Conservation (phyloP, 768 basidiomycete genomes). For the Saitozyma sp. region DNA sequence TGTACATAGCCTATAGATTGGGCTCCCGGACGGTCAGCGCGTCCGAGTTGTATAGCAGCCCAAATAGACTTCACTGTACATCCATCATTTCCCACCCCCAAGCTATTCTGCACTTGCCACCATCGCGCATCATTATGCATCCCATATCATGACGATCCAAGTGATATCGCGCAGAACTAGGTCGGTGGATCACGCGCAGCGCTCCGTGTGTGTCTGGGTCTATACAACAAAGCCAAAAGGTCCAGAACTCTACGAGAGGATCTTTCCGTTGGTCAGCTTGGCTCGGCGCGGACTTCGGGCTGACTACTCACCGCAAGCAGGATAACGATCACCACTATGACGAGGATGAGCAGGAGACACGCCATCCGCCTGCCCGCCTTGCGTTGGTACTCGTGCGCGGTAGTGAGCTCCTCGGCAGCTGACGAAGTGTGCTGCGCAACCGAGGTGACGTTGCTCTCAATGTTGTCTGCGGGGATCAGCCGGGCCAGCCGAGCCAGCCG, state of each 20-base stretch:
- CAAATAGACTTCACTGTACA: not conserved
- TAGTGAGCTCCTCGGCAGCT: conserved; percentile 81
- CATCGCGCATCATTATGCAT: too few species aligned
- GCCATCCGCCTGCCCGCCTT: conserved; percentile 87
- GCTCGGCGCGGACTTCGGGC: not conserved
- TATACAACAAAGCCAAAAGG: too few species aligned
- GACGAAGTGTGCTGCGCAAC: conserved; percentile 77
- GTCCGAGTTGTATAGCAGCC: not conserved
- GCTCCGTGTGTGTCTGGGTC: too few species aligned
- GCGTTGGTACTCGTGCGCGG: conserved; percentile 89
- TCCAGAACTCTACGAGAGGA: not conserved
- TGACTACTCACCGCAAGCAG: conserved; percentile 77
- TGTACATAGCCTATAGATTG: not conserved
- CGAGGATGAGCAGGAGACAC: conserved; percentile 83
- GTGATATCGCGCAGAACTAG: too few species aligned
- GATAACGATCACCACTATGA: conserved; percentile 82
- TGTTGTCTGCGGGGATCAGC: conserved; percentile 64
- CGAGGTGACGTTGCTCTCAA: conserved; percentile 87
- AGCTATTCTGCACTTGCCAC: not conserved
- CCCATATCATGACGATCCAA: too few species aligned
- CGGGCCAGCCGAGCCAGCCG: not conserved
- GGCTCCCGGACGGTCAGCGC: not conserved
- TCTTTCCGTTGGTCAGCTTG: not conserved
- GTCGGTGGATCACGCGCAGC: too few species aligned
- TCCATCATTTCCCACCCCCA: not conserved